These are phyloP conservation scores for Citrus maxima DNA, from an alignment of 345 rosid species.

Conservation along the genomic window DNA sequence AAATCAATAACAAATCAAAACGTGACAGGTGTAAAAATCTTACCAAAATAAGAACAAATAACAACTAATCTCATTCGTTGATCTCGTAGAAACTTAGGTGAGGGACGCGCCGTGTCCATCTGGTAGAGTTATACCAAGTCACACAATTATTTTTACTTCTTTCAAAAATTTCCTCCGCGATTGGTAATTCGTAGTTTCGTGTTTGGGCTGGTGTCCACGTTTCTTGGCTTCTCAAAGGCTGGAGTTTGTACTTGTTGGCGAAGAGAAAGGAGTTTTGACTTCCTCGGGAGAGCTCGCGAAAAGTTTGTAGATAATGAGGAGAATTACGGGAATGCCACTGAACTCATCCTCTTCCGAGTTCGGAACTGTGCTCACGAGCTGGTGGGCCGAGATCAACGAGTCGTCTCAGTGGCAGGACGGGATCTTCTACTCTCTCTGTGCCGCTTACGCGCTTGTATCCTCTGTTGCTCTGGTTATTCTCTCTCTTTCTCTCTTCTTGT, in stretches of 20 bases:
- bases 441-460: conserved; percentile 89
- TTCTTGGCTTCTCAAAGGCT: conserved; percentile 1
- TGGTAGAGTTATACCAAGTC: not conserved
- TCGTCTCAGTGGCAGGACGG: conserved; percentile 93
- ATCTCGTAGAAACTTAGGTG: conserved; percentile 24
- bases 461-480: conserved; percentile 61
- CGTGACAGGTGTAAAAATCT: not conserved
- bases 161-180: not conserved
- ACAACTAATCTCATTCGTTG: conserved; percentile 5
- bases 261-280: not conserved
- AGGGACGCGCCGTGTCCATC: conserved; percentile 7
- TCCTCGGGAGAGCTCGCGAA: not conserved
- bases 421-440: conserved; percentile 84
- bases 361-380: conserved; percentile 24
- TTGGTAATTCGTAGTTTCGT: not conserved
- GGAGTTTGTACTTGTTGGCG: not conserved
- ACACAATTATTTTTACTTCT: too few relatives aligned
- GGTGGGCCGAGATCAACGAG: conserved; percentile 93
- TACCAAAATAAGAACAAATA: not conserved
- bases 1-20: not conserved
- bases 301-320: conserved; percentile 14
- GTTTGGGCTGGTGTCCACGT: not conserved
- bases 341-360: conserved; percentile 15
- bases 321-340: conserved; percentile 15
- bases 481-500: conserved; percentile 4